A percentile compares a stretch with the other conserved stretches of the same genome.
Conservation (phyloP, 805 yeast genomes). For the Tetrapisispora phaffii region DNA sequence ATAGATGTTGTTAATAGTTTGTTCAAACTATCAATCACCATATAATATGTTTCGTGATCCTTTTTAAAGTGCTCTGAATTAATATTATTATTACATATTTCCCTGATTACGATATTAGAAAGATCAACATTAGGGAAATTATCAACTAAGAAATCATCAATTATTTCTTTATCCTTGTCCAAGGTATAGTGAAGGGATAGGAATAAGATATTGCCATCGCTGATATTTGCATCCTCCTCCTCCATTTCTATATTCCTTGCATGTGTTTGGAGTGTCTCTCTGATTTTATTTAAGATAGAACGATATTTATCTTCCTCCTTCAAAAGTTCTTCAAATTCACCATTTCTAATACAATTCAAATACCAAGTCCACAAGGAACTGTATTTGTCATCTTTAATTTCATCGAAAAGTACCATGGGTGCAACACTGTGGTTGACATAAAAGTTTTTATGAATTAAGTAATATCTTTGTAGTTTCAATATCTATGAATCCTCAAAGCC, state of each 20-base stretch:
- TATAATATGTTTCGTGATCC: slow-evolving; percentile 28
- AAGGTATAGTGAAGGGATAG: slow-evolving; percentile 28
- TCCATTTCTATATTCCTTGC: not conserved
- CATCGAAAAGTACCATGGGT: slow-evolving; percentile 2
- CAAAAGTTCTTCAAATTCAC: slow-evolving; percentile 30
- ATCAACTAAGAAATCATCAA: slow-evolving; percentile 26
- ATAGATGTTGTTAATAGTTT: slow-evolving; percentile 7
- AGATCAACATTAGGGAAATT: slow-evolving; percentile 26
- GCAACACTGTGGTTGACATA: not conserved
- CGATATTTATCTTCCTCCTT: slow-evolving; percentile 21
- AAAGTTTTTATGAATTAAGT: not conserved
- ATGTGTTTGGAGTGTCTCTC: not conserved
- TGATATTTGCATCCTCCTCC: slow-evolving; percentile 1
- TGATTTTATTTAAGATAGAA: slow-evolving; percentile 18
- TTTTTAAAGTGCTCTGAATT: slow-evolving; percentile 6
- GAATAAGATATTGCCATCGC: slow-evolving; percentile 16
- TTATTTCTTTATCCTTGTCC: slow-evolving; percentile 22
- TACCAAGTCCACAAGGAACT: slow-evolving; percentile 30
- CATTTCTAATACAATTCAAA: slow-evolving; percentile 27
- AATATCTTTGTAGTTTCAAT: not conserved
- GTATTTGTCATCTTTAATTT: not conserved
- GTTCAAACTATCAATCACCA: slow-evolving; percentile 23
- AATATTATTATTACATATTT: slow-evolving; percentile 22
- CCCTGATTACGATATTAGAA: slow-evolving; percentile 22
- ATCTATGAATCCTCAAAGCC: too few relatives aligned